Conservation (phyloP, 1,139 yeast genomes). For the Yamadazyma conglobata region DNA sequence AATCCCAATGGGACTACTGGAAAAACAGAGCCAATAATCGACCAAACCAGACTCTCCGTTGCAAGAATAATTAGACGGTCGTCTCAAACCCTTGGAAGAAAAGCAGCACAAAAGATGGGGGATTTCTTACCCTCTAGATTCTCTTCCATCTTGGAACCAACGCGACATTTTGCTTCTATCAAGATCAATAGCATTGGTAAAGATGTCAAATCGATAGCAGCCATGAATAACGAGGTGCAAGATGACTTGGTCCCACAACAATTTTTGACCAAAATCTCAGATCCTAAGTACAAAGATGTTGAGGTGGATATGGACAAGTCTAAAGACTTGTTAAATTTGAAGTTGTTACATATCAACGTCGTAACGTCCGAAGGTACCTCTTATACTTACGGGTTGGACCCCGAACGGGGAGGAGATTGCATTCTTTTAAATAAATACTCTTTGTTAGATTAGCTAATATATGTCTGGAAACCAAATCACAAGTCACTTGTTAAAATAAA, state of each 20-base stretch:
- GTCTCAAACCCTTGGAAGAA: slow-evolving; percentile 58
- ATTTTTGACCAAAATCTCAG: slow-evolving; percentile 22
- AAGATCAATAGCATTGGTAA: slow-evolving; percentile 68
- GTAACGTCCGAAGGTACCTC: slow-evolving; percentile 86
- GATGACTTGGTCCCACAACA: slow-evolving; percentile 37
- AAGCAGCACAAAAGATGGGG: slow-evolving; percentile 87
- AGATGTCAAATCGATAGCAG: slow-evolving; percentile 63
- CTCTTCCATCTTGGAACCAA: slow-evolving; percentile 84
- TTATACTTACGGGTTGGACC: slow-evolving; percentile 81
- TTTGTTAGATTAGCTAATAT: slow-evolving; percentile 5
- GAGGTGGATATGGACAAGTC: slow-evolving; percentile 14
- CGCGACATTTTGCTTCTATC: slow-evolving; percentile 89
- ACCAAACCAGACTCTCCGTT: slow-evolving; percentile 64
- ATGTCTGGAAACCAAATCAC: no score
- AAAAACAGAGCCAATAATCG: slow-evolving; percentile 61
- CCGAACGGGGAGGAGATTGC: slow-evolving; percentile 93
- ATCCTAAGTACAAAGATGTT: slow-evolving; percentile 14
- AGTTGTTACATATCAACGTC: slow-evolving; percentile 65
- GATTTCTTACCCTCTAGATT: slow-evolving; percentile 81
- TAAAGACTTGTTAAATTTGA: slow-evolving; percentile 41
- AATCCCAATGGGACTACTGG: slow-evolving; percentile 15
- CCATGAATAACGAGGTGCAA: slow-evolving; percentile 45
- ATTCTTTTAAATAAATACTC: slow-evolving; percentile 70
- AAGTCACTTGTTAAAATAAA: no score
- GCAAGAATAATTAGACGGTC: slow-evolving; percentile 64